These are phyloP conservation scores for Vitis amurensis DNA, from an alignment of 164 flowering plant species.

Conservation along the genomic window DNA sequence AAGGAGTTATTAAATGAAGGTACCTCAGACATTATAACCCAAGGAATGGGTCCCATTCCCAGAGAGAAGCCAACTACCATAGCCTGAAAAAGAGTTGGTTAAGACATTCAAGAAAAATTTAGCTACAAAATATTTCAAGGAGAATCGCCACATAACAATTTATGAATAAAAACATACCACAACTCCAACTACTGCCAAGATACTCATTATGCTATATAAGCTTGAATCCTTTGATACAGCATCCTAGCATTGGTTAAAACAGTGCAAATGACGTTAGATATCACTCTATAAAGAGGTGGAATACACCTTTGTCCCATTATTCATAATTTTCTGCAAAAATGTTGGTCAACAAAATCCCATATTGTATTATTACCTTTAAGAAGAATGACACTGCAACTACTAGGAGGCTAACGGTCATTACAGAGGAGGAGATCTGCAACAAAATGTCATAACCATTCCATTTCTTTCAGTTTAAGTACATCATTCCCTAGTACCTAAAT, in stretches of 20 bases:
- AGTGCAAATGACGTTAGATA: too few species aligned
- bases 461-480: background rate
- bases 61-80: constrained; percentile 76
- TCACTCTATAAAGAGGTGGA: background rate
- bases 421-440: constrained; percentile 68
- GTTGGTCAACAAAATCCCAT: background rate
- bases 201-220: constrained; percentile 44
- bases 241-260: constrained; percentile 36
- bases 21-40: constrained; percentile 99
- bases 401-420: constrained; percentile 79
- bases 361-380: constrained; percentile 46
- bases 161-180: constrained; percentile 57
- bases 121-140: background rate
- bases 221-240: constrained; percentile 41
- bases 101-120: background rate
- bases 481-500: constrained; percentile 4
- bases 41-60: constrained; percentile 92
- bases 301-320: background rate
- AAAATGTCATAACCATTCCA: background rate
- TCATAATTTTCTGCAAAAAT: background rate
- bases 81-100: constrained; percentile 37
- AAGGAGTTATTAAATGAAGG: background rate
- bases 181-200: constrained; percentile 76
- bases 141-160: background rate
- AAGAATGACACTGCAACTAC: constrained; percentile 77